Evolutionary conservation across 1,139 yeast genomes (phyloP).

Genomic region (Groenewaldozyma auringiensis): DNA sequence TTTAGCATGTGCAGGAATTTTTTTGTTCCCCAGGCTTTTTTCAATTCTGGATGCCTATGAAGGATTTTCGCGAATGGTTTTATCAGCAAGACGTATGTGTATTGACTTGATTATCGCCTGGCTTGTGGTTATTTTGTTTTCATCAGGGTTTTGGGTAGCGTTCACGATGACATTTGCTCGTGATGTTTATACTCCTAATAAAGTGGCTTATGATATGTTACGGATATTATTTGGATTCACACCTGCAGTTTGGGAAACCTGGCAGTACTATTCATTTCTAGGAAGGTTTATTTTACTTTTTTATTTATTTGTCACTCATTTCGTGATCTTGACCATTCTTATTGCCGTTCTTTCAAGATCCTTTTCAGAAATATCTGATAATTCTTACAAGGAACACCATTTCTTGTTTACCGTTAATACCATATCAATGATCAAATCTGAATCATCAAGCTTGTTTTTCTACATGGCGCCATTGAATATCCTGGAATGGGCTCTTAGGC

Average conservation of each 20-base stretch:
- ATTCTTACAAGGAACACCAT: slow-evolving; percentile 35
- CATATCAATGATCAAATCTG: slow-evolving; percentile 35
- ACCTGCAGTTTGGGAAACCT: slow-evolving; percentile 56
- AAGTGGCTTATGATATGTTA: slow-evolving; percentile 48
- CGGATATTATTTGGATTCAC: slow-evolving; percentile 56
- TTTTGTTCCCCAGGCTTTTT: slow-evolving; percentile 48
- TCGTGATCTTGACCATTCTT: slow-evolving; percentile 49
- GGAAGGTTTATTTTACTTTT: slow-evolving; percentile 47
- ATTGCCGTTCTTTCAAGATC: slow-evolving; percentile 46
- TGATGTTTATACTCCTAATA: slow-evolving; percentile 38
- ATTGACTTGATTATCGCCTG: slow-evolving; percentile 49
- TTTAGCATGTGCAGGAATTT: slow-evolving; percentile 46
- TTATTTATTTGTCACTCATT: slow-evolving; percentile 50
- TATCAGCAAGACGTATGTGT: slow-evolving; percentile 48
- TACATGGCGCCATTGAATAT: slow-evolving; percentile 35
- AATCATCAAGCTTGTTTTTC: slow-evolving; percentile 33
- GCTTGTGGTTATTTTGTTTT: slow-evolving; percentile 44
- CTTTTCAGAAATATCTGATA: slow-evolving; percentile 32
- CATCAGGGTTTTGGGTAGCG: slow-evolving; percentile 52
- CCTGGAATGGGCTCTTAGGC: slow-evolving; percentile 30
- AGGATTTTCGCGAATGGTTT: slow-evolving; percentile 46
- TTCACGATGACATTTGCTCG: slow-evolving; percentile 46
- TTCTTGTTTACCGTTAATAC: slow-evolving; percentile 35
- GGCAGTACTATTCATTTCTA: slow-evolving; percentile 44
- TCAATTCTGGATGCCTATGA: slow-evolving; percentile 49